phyloP scores from a whole-genome alignment of 257 asterid species.

The Lithospermum erythrorhizon region DNA sequence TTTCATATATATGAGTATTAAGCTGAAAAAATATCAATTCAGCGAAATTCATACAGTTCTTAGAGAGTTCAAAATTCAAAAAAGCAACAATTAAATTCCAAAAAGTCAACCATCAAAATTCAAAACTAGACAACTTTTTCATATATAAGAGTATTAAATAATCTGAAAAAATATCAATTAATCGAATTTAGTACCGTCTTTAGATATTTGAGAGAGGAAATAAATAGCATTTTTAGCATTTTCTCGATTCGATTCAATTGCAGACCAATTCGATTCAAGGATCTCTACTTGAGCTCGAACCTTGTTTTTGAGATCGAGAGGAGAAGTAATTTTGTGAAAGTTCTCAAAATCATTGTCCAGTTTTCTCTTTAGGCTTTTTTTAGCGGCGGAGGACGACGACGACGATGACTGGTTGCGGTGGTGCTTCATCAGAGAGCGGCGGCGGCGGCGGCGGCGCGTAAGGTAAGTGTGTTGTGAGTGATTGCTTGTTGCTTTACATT shows the following conservation, averaged over 20 bases:
- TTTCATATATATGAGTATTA: no score
- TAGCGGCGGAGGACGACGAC: slow-evolving; percentile 24
- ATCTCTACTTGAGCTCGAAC: slow-evolving; percentile 26
- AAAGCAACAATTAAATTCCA: no score
- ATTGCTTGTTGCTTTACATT: no score
- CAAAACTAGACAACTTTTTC: no score
- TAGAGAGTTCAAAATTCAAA: no score
- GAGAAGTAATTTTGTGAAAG: slow-evolving; percentile 41
- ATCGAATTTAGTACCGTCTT: slow-evolving; percentile 20
- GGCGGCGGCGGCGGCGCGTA: neutral
- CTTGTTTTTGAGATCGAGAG: slow-evolving; percentile 26
- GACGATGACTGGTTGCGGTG: neutral
- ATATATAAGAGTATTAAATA: no score
- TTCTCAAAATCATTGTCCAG: slow-evolving; percentile 44
- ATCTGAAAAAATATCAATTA: no score
- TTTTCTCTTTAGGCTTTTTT: slow-evolving; percentile 80
- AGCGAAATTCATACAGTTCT: no score
- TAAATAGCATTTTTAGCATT: slow-evolving; percentile 29
- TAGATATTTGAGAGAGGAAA: slow-evolving; percentile 29
- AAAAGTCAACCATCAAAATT: no score
- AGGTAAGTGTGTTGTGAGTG: slow-evolving; percentile 12
- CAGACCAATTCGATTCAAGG: slow-evolving; percentile 22
- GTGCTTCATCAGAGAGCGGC: slow-evolving; percentile 44
- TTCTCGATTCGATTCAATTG: slow-evolving; percentile 34
- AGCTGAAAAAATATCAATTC: no score